Base-by-base conservation (phyloP, 2,329 filamentous ascomycete genomes). In the Colletotrichum limetticola region DNA sequence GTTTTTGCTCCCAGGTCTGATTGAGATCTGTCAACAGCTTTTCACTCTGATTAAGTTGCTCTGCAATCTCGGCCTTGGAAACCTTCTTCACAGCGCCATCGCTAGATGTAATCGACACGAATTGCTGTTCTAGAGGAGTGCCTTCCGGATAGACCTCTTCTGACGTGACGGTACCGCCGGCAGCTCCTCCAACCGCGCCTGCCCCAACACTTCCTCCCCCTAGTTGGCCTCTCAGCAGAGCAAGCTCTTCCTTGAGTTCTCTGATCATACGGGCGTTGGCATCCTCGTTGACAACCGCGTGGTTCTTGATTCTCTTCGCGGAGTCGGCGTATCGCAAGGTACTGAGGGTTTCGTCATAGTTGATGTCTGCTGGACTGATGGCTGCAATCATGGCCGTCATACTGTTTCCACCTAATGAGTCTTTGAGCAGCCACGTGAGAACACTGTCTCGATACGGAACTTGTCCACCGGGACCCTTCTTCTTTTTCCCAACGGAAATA, bases 381-480 rank as follows among this genome's bases (percentile, higher is more conserved):
- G 96, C 96, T 63, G 97, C 97, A 87, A 99, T 99, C 97, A 99
- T 99, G 72, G 97, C 97, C 28, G 97, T 99, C 94, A 98, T 96
- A 82, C 96, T 98, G 87, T 99, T 99, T 79, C 97, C 97, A 80
- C 97, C 97, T 6, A 99, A 85, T 4, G 96, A 98, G 82, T 99
- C 97, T 81, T 99, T 99, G 76, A 99, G 84, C 57, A 99, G 86
- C 97, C 97, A 99, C 1, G 97, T 99, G 76, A 99, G 85, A 62
- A 99, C 91, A 80, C 95, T 98, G 86, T 99, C 97, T 89, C 97
- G 93, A 81, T 99, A 99, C 0, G 97, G 97, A 1, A 99, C 97
- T 83, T 97, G 89, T 9, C 83, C 91, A 14, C 88, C 86, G 28
- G 90, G 91, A 68, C 92, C 92, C 78, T 92, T 97, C 80, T 93